Percentiles rank a stretch among this genome's conserved stretches.
Evolutionary conservation across 2,329 filamentous ascomycete genomes (phyloP).

Genomic region (Xylaria sp.): DNA sequence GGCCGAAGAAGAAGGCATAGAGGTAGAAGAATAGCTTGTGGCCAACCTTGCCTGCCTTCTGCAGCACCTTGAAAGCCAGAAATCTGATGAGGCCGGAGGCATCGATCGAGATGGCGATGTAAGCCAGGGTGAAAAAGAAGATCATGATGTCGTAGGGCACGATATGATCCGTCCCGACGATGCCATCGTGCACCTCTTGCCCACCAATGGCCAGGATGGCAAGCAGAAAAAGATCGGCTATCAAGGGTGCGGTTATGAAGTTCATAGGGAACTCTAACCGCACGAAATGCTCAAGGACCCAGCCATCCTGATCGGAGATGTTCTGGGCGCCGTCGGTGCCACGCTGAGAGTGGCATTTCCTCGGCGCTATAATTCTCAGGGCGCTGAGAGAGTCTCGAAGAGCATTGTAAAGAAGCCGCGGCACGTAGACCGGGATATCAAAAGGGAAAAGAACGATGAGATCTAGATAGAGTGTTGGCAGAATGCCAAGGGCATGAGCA

Average conservation of each 20-base stretch:
- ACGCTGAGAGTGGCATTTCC: slow-evolving; percentile 31
- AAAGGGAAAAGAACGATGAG: slow-evolving; percentile 71
- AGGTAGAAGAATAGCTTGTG: slow-evolving; percentile 72
- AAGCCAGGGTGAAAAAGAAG: slow-evolving; percentile 74
- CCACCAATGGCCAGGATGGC: slow-evolving; percentile 69
- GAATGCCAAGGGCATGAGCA: slow-evolving; percentile 1
- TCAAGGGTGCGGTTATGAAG: slow-evolving; percentile 70
- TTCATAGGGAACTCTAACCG: slow-evolving; percentile 66
- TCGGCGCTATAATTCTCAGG: slow-evolving; percentile 56
- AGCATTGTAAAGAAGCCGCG: slow-evolving; percentile 50
- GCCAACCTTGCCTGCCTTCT: slow-evolving; percentile 68
- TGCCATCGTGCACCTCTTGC: slow-evolving; percentile 69
- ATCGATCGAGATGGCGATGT: slow-evolving; percentile 78
- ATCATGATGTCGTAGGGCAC: slow-evolving; percentile 72
- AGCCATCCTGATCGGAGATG: slow-evolving; percentile 26
- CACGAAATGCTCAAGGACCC: slow-evolving; percentile 45
- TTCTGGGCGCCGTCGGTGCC: slow-evolving; percentile 3
- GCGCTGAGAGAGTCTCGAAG: slow-evolving; percentile 46
- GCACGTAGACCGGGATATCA: slow-evolving; percentile 63
- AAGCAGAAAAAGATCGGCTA: slow-evolving; percentile 72
- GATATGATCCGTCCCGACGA: slow-evolving; percentile 66
- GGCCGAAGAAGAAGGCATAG: slow-evolving; percentile 70
- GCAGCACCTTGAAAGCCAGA: slow-evolving; percentile 70
- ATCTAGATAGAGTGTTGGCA: slow-evolving; percentile 53
- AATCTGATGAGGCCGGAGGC: slow-evolving; percentile 73